Evolutionary conservation across 805 yeast species (phyloP).

Genomic region (Lipomyces kockii): DNA sequence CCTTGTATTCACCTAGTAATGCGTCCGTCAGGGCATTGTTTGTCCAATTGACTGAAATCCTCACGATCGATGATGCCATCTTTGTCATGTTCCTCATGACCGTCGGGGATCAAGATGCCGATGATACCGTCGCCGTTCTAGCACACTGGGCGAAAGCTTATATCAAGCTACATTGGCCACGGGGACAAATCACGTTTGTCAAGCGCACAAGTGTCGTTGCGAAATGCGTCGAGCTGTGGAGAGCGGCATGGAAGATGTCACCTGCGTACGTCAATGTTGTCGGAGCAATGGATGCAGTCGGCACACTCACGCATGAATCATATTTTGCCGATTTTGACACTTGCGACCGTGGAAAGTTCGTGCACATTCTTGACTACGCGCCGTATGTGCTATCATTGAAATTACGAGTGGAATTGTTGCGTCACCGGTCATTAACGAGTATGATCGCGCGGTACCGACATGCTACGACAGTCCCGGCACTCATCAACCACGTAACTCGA

Average conservation of each 20-base stretch:
- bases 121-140: conserved; percentile 6
- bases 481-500: conserved; percentile 19
- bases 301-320: conserved; percentile 9
- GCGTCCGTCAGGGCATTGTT: conserved; percentile 18
- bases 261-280: conserved; percentile 3
- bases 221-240: conserved; percentile 16
- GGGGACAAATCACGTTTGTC: conserved; percentile 19
- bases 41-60: conserved; percentile 5
- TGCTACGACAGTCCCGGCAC: conserved; percentile 10
- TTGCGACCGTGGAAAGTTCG: conserved; percentile 7
- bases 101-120: conserved; percentile 11
- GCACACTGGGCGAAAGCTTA: conserved; percentile 22
- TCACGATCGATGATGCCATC: conserved; percentile 1
- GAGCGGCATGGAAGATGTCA: conserved; percentile 5
- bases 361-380: conserved; percentile 26
- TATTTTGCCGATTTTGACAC: conserved; percentile 11
- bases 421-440: conserved; percentile 11
- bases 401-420: conserved; percentile 16
- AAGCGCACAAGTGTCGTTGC: conserved; percentile 5
- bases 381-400: conserved; percentile 11
- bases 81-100: not conserved
- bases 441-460: conserved; percentile 19
- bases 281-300: conserved; percentile 7
- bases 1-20: conserved; percentile 27
- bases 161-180: conserved; percentile 22